Base-by-base conservation (phyloP, 192 early-diverging fungal species). In the Bifiguratus adelaidae region DNA sequence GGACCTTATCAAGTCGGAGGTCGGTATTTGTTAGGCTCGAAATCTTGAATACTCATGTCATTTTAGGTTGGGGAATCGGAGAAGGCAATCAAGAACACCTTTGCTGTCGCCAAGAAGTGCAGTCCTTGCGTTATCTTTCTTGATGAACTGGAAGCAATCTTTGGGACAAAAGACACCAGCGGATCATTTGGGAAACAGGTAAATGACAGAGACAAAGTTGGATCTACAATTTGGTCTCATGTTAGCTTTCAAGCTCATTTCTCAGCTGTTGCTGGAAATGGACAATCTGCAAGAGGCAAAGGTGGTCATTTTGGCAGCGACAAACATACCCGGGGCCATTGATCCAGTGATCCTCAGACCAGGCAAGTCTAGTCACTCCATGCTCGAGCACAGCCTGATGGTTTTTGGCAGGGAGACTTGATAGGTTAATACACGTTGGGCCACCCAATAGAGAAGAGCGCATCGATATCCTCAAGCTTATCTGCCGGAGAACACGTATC, bases 131-230 rank as follows among this genome's bases (percentile, higher is more conserved):
- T 97, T 24, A 59, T 97, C 11, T 97, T 97, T 66, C 69, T 97
- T 16, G 94, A 97, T 59, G 92, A 97, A 55, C 70, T 97, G 35
- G 94, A 97, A 44, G 81, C 89, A 2, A 61, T 97, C 22, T 95
- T 95, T 66, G 76, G 82, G 20, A 58, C 53, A 7, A 68, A 82
- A 43, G 88, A 87, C 4, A 56, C 60, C 6, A 65, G 70, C 41
- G 87, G 87, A 0, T 73, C 81, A 50, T 62, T 83, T 3, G 84
- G 75, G 15, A 85, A 73, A 55, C 82, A 85, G 64, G 67, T 79
- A 58, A 28, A 15, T 48, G 35, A 16, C 7, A 16, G 30, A 30
- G 8, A 33, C 32, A n/a, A 33, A 11, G 7, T 28, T 27, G 52
- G 51, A 9, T 29, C 19, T n/a, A 0, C 30, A 12, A n/a, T 47